phyloP scores from a whole-genome alignment of 2,329 filamentous ascomycete genomes.

The Beauveria asiatica region DNA sequence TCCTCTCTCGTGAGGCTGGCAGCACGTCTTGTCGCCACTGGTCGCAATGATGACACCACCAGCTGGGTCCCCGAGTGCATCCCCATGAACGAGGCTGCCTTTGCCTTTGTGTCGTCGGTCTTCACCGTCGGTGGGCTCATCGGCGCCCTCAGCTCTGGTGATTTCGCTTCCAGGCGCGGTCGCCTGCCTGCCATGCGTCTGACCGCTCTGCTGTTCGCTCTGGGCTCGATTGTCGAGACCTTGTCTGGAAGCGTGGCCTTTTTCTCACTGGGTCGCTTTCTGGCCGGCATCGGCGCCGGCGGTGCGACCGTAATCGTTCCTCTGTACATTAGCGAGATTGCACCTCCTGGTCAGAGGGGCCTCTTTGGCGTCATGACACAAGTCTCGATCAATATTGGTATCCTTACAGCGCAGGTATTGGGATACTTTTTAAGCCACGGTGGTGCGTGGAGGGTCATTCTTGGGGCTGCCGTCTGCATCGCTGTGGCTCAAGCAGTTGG shows the following conservation, averaged over 20 bases:
- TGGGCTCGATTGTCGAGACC: conserved; percentile 70
- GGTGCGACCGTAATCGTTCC: conserved; percentile 88
- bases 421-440: conserved; percentile 82
- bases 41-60: neutral
- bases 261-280: conserved; percentile 64
- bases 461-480: conserved; percentile 63
- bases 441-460: conserved; percentile 73
- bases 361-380: conserved; percentile 83
- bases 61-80: conserved; percentile 64
- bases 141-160: conserved; percentile 73
- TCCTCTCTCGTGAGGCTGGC: conserved; percentile 22
- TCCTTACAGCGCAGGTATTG: conserved; percentile 71
- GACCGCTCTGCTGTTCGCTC: conserved; percentile 67
- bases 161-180: conserved; percentile 68
- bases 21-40: conserved; percentile 3
- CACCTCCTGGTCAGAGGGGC: conserved; percentile 64
- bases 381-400: conserved; percentile 87
- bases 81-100: conserved; percentile 72
- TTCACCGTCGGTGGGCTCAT: conserved; percentile 84
- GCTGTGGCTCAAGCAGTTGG: conserved; percentile 59
- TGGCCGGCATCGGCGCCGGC: conserved; percentile 79
- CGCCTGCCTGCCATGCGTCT: conserved; percentile 66
- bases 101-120: conserved; percentile 80
- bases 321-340: conserved; percentile 87
- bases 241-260: conserved; percentile 57